phyloP scores from a whole-genome alignment of 257 asterid genomes.

The Capsicum pubescens region DNA sequence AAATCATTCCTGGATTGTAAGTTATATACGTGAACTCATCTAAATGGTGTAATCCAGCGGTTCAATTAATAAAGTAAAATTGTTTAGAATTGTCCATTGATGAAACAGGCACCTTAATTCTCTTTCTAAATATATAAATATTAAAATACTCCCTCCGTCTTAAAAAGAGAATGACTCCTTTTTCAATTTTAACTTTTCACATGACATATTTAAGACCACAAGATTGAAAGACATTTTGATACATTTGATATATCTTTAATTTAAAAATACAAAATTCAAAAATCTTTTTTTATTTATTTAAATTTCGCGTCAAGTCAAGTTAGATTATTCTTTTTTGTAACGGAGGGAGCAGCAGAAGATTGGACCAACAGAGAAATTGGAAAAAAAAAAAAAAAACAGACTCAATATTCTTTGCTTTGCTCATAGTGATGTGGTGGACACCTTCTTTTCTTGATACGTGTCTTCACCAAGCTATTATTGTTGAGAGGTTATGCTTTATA shows the following conservation, averaged over 20 bases:
- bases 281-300: too few species aligned
- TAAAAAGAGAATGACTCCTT: neutral
- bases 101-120: slow-evolving; percentile 51
- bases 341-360: neutral
- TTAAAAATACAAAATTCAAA: too few species aligned
- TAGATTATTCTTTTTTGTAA: too few species aligned
- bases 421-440: slow-evolving; percentile 47
- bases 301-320: too few species aligned
- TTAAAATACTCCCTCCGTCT: too few species aligned
- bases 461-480: slow-evolving; percentile 1
- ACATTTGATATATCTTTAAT: too few species aligned
- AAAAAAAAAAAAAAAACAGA: neutral
- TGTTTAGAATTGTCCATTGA: slow-evolving; percentile 20
- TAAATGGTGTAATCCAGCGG: slow-evolving; percentile 71
- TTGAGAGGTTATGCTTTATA: too few species aligned
- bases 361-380: slow-evolving; percentile 44
- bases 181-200: too few species aligned
- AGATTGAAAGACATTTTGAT: too few species aligned
- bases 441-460: slow-evolving; percentile 50
- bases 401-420: neutral
- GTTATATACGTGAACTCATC: slow-evolving; percentile 59
- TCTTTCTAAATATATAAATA: slow-evolving; percentile 33
- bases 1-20: slow-evolving; percentile 55
- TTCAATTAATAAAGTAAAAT: neutral
- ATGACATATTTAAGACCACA: too few species aligned